Conservation (phyloP, 108 stramenopile species). For the Cyclotella atomus region DNA sequence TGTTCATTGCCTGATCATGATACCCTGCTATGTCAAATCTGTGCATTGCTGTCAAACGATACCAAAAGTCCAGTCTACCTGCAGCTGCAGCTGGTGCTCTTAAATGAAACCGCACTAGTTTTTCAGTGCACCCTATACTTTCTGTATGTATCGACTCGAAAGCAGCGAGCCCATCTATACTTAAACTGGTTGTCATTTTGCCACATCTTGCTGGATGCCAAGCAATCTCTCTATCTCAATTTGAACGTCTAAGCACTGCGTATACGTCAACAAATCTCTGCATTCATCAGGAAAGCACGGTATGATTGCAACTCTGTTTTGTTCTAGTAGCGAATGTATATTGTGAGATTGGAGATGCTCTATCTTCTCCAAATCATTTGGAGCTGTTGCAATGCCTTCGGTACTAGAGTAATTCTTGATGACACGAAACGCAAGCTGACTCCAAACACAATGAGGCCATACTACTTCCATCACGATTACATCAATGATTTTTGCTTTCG, state of each 20-base stretch:
- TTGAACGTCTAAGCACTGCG: constrained; percentile 33
- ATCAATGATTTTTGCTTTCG: constrained; percentile 37
- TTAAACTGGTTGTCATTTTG: no score
- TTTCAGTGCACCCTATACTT: no score
- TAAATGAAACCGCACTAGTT: no score
- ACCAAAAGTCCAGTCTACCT: no score
- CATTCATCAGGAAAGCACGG: constrained; percentile 45
- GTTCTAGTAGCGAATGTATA: constrained; percentile 15
- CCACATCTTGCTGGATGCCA: not conserved
- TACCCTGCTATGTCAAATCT: no score
- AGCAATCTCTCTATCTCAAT: constrained; percentile 29
- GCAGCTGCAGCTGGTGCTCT: no score
- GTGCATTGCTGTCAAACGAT: no score
- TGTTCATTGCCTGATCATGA: no score
- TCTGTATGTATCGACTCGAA: no score
- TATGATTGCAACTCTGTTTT: constrained; percentile 27
- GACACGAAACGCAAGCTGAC: constrained; percentile 44
- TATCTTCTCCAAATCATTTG: not conserved
- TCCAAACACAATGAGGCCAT: constrained; percentile 54
- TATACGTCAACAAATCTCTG: constrained; percentile 37
- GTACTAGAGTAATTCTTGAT: not conserved
- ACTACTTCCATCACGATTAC: constrained; percentile 51
- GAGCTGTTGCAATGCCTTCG: not conserved
- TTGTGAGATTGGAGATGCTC: not conserved
- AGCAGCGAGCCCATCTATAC: no score